Percentiles rank a stretch among this genome's conserved stretches.
Conservation (phyloP, 208 protist genomes). For the Trypanosoma boissoni region DNA sequence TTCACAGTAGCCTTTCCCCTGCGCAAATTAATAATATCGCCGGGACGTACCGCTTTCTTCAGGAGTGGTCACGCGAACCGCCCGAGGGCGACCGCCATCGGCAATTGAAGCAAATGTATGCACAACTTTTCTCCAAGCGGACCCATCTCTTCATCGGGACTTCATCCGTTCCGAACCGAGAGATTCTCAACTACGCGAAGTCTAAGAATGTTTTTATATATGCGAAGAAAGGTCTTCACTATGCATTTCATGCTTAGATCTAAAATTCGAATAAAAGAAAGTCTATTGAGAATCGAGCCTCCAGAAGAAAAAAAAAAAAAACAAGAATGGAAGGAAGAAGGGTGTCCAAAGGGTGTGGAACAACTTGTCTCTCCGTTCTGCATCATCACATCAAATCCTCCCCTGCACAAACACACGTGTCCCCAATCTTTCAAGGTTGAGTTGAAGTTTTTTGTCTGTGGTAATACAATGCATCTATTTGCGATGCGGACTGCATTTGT, state of each 20-base stretch:
- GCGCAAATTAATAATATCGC: slow-evolving; percentile 61
- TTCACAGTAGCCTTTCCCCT: slow-evolving; percentile 48
- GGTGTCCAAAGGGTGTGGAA: not conserved
- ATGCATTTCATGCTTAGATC: slow-evolving; percentile 69
- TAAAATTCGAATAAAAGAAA: too few species aligned
- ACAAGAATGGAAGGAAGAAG: not conserved
- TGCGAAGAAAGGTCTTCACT: slow-evolving; percentile 59
- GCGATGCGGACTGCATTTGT: too few species aligned
- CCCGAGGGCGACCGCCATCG: slow-evolving; percentile 78
- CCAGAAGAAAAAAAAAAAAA: slow-evolving; percentile 2
- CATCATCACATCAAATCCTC: too few species aligned
- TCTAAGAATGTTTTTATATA: slow-evolving; percentile 84
- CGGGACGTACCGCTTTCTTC: slow-evolving; percentile 64
- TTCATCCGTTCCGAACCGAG: slow-evolving; percentile 49
- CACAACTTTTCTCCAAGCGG: slow-evolving; percentile 44
- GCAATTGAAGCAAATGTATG: slow-evolving; percentile 64
- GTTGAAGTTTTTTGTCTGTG: too few species aligned
- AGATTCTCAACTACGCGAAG: slow-evolving; percentile 80
- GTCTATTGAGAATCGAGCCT: not conserved
- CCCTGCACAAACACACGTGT: not conserved
- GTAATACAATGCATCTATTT: too few species aligned
- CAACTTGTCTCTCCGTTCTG: not conserved
- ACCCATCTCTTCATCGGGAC: slow-evolving; percentile 78
- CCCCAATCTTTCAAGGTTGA: not conserved
- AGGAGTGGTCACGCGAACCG: slow-evolving; percentile 54